Conservation (phyloP, 2,329 filamentous ascomycete species). For the Calonectria montana region DNA sequence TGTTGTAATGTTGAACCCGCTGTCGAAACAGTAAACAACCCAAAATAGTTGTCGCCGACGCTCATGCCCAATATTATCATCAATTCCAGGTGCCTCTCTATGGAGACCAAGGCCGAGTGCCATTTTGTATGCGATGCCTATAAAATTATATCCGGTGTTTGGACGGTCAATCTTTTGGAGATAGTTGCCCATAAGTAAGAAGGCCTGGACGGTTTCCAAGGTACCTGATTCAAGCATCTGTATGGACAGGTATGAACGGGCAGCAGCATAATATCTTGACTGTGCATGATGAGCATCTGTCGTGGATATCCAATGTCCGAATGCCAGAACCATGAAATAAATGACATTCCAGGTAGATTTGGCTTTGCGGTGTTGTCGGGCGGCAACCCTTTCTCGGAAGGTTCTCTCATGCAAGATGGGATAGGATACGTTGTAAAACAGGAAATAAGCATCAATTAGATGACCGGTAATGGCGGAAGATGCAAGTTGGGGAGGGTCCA, state of each 20-base stretch:
- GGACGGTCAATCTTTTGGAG: slow-evolving; percentile 59
- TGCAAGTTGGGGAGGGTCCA: slow-evolving; percentile 18
- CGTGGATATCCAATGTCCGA: slow-evolving; percentile 45
- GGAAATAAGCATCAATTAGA: slow-evolving; percentile 54
- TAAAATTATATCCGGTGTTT: slow-evolving; percentile 61
- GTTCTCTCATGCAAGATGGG: slow-evolving; percentile 56
- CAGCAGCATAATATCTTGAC: slow-evolving; percentile 40
- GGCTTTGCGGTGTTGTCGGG: slow-evolving; percentile 6
- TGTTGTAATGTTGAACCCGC: slow-evolving; percentile 58
- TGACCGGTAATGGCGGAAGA: slow-evolving; percentile 30
- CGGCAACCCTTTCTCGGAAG: slow-evolving; percentile 45
- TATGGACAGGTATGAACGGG: slow-evolving; percentile 48
- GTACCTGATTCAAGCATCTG: slow-evolving; percentile 56
- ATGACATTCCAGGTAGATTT: slow-evolving; percentile 38
- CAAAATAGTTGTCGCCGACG: slow-evolving; percentile 48
- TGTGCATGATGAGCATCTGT: slow-evolving; percentile 25
- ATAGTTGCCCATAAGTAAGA: slow-evolving; percentile 57
- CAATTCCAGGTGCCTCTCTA: slow-evolving; percentile 45
- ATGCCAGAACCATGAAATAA: slow-evolving; percentile 41
- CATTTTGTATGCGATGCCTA: slow-evolving; percentile 59
- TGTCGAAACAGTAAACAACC: slow-evolving; percentile 54
- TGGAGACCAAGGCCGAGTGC: slow-evolving; percentile 60
- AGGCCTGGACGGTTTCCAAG: slow-evolving; percentile 54
- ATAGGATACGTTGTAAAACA: slow-evolving; percentile 54
- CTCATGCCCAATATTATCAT: slow-evolving; percentile 43